Base-by-base conservation (phyloP, 2,329 filamentous ascomycete genomes). In the Graphilbum ipis-grandicollis region DNA sequence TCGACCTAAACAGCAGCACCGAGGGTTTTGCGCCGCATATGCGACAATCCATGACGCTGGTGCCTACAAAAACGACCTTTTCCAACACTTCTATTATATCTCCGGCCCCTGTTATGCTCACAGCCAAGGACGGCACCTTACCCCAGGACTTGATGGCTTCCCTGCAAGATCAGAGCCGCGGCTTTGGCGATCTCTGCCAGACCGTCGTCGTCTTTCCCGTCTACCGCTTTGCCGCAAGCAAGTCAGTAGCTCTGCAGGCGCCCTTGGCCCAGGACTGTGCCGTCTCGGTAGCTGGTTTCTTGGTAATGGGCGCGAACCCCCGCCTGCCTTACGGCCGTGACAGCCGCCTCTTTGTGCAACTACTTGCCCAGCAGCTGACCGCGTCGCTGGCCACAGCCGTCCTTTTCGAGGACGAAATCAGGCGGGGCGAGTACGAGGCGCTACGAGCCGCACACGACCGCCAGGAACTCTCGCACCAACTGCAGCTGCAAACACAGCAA, bases 311-410 rank as follows among this genome's bases (percentile, higher is more conserved):
- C 4, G 63, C 81, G 9, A 92, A 92, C 50, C 80, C 83, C 2
- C 63, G 80, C 31, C 66, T 81, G 35, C 81, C 79, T 0, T 90
- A 81, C 47, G 79, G 90, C 46, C 75, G 79, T 28, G 82, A 88
- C 45, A 90, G 88, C 48, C 71, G 72, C 43, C 61, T 88, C 1
- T 90, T 88, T 47, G 65, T 88, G 28, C 75, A 80, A 46, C 63
- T 88, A 1, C 57, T 88, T 5, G 77, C 75, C 33, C 68, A 80
- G 18, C 82, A 88, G 50, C 60, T 88, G 9, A 79, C 77, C 9
- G 88, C 81, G 0, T 84, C 80, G 0, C 66, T 88, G 52, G 81
- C 81, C 1, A 86, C 80, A 0, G 81, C 86, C 1, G 79, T 86
- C 0, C 56, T 90, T 2, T 86, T 86, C 40, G 81, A 88, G 50